These are phyloP conservation scores for Phialophora verrucosa DNA, from an alignment of 2,329 filamentous ascomycete species.

Conservation along the genomic window DNA sequence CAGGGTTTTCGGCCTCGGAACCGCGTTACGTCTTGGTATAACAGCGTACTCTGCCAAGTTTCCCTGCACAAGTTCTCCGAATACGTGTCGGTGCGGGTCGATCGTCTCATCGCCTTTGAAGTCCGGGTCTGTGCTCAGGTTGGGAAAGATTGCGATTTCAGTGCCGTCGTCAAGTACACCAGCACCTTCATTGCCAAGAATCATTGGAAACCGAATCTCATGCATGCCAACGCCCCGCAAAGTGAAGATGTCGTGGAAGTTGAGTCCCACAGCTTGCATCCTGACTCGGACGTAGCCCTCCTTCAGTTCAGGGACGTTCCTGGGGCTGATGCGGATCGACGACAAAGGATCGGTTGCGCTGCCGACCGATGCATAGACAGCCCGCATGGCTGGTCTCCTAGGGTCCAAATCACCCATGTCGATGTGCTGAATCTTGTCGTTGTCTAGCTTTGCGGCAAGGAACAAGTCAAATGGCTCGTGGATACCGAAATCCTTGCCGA, in stretches of 20 bases:
- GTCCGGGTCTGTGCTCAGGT: conserved; percentile 24
- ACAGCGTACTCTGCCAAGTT: conserved; percentile 29
- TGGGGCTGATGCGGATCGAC: conserved; percentile 21
- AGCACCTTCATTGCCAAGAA: conserved; percentile 32
- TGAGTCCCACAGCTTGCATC: conserved; percentile 31
- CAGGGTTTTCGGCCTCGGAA: conserved; percentile 24
- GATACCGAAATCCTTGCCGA: conserved; percentile 26
- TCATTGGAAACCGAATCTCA: conserved; percentile 32
- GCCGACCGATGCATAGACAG: conserved; percentile 27
- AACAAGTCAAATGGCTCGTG: conserved; percentile 31
- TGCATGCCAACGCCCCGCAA: conserved; percentile 27
- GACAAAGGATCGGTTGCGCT: conserved; percentile 27
- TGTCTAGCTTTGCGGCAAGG: conserved; percentile 20
- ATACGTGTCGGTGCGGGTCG: conserved; percentile 29
- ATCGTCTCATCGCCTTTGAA: conserved; percentile 33
- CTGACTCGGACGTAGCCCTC: conserved; percentile 30
- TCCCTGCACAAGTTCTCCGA: conserved; percentile 29
- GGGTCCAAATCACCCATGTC: conserved; percentile 28
- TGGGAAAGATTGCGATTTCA: conserved; percentile 28
- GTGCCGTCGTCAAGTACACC: conserved; percentile 31
- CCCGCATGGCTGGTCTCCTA: conserved; percentile 23
- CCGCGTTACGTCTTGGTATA: conserved; percentile 28
- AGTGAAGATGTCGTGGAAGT: conserved; percentile 34
- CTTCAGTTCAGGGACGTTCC: conserved; percentile 18
- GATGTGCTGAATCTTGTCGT: conserved; percentile 27